Base-by-base conservation (phyloP, 345 rosid genomes). In the Populus nigra region DNA sequence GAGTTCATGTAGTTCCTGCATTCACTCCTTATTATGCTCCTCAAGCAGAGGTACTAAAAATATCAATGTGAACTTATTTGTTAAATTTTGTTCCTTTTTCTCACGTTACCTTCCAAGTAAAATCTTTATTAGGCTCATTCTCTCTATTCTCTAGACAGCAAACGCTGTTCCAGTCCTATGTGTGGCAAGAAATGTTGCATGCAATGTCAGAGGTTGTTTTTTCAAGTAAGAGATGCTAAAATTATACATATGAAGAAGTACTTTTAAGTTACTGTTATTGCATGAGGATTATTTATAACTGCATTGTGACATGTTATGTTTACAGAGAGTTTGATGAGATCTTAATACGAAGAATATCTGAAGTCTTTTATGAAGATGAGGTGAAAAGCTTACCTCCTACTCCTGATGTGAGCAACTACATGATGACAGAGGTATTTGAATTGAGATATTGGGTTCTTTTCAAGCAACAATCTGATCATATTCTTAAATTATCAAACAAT, bases 161-260 rank as follows among this genome's bases (percentile, higher is more conserved):
- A 90, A 84, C 83, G 89, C 88, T 1, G 95, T 96, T 86, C 98
- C 99, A 66, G 86, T 86, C 82, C 94, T 96, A 33, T 94, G 98
- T 65, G 97, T 96, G 70, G 98, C 99, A 65, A 94, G 99, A 86
- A 96, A 94, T 90, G 99, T 96, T 82, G 99, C 99, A 49, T 96
- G 99, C 91, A 96, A 96, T 80, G 97, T 90, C 82, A 92, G 98
- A 85, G 98, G 97, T 81, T 91, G 82, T 78, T 96, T 94, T 85
- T 96, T 96, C 92, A 94, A 86, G 99, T 96, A 89, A 88, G 97
- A 77, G 79, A 50, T 66, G 4, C 74, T 68, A 73, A 22, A 57
- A 81, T 83, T 69, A 31, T 70, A 38, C 17, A 33, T 23, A 73
- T 41, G 63, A 75, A 65, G 63, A 75, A 65, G 47, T 25, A 10